Conservation (phyloP, 352 stramenopile species). For the Globisporangium alternatum region DNA sequence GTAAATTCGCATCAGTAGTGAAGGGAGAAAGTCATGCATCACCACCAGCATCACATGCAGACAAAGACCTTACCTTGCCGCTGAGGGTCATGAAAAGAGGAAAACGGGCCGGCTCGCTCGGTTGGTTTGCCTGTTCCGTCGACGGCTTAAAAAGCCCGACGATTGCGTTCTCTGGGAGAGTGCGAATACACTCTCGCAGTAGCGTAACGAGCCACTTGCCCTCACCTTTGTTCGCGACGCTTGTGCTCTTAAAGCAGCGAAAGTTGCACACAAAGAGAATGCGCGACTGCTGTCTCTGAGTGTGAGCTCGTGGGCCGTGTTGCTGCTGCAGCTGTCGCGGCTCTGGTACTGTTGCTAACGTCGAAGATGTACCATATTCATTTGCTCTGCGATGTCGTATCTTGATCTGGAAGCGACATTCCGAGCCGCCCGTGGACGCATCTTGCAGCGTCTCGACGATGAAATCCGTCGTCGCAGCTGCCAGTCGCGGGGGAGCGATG, state of each 20-base stretch:
- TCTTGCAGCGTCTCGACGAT: slow-evolving; percentile 16
- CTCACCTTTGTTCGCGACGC: slow-evolving; percentile 18
- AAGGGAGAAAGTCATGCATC: too few relatives aligned
- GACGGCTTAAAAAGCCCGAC: slow-evolving; percentile 11
- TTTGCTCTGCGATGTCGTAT: slow-evolving; percentile 8
- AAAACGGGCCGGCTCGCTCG: neutral
- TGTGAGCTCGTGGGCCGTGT: neutral
- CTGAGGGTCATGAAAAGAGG: slow-evolving; percentile 1
- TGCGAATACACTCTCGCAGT: slow-evolving; percentile 15
- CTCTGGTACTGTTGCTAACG: too few relatives aligned
- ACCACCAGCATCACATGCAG: neutral
- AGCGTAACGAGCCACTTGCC: slow-evolving; percentile 17
- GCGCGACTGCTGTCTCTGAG: neutral
- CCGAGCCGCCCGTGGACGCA: neutral
- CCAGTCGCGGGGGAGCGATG: slow-evolving; percentile 3
- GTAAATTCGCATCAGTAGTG: too few relatives aligned
- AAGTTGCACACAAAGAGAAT: slow-evolving; percentile 39
- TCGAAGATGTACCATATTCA: neutral
- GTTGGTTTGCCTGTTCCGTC: neutral
- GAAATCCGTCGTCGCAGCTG: neutral
- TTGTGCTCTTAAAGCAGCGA: slow-evolving; percentile 23
- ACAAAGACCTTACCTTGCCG: slow-evolving; percentile 14
- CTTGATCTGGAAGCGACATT: slow-evolving; percentile 15
- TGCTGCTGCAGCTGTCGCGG: neutral
- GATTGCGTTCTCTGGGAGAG: slow-evolving; percentile 7